Evolutionary conservation across 805 yeast genomes (phyloP).

Genomic region (Candida khao-thaluensis): DNA sequence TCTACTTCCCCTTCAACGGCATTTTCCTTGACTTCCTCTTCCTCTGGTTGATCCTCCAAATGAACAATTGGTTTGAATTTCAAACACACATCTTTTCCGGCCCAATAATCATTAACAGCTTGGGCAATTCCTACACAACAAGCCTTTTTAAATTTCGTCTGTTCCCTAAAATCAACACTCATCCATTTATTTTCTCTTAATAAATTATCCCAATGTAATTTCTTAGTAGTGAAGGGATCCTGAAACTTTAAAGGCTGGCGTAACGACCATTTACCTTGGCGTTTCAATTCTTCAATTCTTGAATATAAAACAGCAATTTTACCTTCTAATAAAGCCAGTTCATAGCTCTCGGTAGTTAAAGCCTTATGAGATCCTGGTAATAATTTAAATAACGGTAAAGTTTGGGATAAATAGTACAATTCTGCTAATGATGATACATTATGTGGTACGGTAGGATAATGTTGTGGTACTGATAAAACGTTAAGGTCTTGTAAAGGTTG

Average conservation of each 20-base stretch:
- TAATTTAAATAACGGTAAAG: conserved; percentile 77
- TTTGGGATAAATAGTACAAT: conserved; percentile 80
- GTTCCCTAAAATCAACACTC: conserved; percentile 73
- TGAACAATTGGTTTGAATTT: conserved; percentile 46
- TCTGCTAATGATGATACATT: conserved; percentile 70
- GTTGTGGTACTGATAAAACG: conserved; percentile 41
- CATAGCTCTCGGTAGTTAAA: conserved; percentile 79
- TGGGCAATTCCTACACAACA: conserved; percentile 69
- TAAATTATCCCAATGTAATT: conserved; percentile 69
- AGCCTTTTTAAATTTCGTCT: conserved; percentile 64
- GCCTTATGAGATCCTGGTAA: conserved; percentile 85
- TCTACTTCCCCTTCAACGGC: not conserved
- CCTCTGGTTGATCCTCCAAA: conserved; percentile 11
- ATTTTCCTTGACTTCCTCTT: not conserved
- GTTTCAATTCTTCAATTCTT: conserved; percentile 86
- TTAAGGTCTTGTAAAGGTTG: conserved; percentile 32
- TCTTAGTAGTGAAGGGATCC: conserved; percentile 58
- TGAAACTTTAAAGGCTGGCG: conserved; percentile 73
- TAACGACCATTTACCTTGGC: conserved; percentile 86
- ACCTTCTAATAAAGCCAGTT: conserved; percentile 83
- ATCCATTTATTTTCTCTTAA: conserved; percentile 83
- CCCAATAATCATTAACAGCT: conserved; percentile 77
- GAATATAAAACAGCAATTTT: conserved; percentile 86
- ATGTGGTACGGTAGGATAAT: conserved; percentile 41
- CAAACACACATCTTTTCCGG: conserved; percentile 62